These are phyloP conservation scores for Symbiodinium pilosum DNA, from an alignment of 73 alveolate species.

Conservation along the genomic window DNA sequence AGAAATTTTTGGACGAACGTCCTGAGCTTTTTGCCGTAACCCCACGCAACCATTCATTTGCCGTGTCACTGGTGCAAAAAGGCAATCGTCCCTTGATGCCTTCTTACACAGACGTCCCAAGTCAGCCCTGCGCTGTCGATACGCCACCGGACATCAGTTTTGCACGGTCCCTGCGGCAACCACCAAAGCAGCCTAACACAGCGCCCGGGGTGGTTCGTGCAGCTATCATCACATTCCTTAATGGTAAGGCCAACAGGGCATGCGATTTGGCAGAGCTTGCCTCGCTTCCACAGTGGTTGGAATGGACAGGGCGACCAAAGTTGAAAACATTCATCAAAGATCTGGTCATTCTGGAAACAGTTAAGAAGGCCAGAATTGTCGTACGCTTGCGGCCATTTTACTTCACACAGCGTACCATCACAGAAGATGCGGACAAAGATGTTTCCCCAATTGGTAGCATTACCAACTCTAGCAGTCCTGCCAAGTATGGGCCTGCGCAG, in stretches of 20 bases:
- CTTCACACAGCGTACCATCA: not conserved
- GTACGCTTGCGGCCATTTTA: not conserved
- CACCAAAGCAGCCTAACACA: not conserved
- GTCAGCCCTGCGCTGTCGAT: not conserved
- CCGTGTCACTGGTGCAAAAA: not conserved
- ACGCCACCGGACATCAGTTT: not conserved
- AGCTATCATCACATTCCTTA: not conserved
- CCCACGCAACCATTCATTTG: not conserved
- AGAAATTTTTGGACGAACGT: not conserved
- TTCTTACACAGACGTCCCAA: not conserved
- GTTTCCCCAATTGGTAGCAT: not conserved
- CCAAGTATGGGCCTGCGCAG: not conserved
- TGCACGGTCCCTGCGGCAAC: not conserved
- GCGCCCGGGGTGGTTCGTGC: not conserved
- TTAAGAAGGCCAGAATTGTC: not conserved
- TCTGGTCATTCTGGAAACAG: not conserved
- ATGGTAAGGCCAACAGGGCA: not conserved
- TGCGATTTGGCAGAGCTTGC: not conserved
- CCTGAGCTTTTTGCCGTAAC: not conserved
- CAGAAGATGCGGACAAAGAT: not conserved
- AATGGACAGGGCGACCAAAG: slow-evolving; percentile 33
- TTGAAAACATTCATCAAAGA: slow-evolving; percentile 1
- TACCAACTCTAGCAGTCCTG: not conserved
- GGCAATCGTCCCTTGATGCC: not conserved
- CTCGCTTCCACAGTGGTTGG: slow-evolving; percentile 2